Conservation (phyloP, 78 protist species). For the Speleostelium caveatum region DNA sequence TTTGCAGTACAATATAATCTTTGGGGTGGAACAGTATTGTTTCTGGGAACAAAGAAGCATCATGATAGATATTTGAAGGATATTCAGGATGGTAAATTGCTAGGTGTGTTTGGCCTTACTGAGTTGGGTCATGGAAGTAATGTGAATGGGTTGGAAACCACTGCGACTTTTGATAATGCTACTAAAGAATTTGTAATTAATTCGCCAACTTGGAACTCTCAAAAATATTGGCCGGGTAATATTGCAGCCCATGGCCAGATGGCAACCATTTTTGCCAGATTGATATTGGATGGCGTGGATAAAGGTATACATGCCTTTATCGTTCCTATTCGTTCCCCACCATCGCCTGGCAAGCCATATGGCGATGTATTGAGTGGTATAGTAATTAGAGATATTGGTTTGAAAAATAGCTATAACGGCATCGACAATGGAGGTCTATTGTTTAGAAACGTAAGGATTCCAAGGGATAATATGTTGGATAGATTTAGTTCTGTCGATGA, state of each 20-base stretch:
- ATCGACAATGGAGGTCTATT: slow-evolving; percentile 73
- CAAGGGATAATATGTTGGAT: slow-evolving; percentile 74
- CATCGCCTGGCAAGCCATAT: slow-evolving; percentile 9
- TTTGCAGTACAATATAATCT: slow-evolving; percentile 77
- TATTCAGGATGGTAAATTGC: slow-evolving; percentile 18
- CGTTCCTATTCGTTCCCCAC: slow-evolving; percentile 51
- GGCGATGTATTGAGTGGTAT: slow-evolving; percentile 68
- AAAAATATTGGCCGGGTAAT: slow-evolving; percentile 82
- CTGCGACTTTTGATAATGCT: slow-evolving; percentile 77
- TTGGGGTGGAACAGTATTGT: slow-evolving; percentile 74
- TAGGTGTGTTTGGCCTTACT: slow-evolving; percentile 73
- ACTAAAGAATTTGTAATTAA: slow-evolving; percentile 50
- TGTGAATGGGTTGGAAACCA: slow-evolving; percentile 88
- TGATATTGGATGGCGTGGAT: slow-evolving; percentile 63
- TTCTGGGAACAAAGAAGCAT: slow-evolving; percentile 68
- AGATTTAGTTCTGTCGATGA: slow-evolving; percentile 47
- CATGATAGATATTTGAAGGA: slow-evolving; percentile 39
- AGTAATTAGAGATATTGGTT: slow-evolving; percentile 64
- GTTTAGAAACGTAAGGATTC: slow-evolving; percentile 57
- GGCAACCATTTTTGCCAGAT: slow-evolving; percentile 82
- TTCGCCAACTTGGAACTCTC: slow-evolving; percentile 69
- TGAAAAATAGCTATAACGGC: slow-evolving; percentile 59
- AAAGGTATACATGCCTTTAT: slow-evolving; percentile 81
- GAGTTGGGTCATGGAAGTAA: slow-evolving; percentile 81
- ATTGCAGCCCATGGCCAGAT: slow-evolving; percentile 70